These are phyloP conservation scores for Cicer pinnatifidum DNA, from an alignment of 306 rosid genomes.

Conservation along the genomic window DNA sequence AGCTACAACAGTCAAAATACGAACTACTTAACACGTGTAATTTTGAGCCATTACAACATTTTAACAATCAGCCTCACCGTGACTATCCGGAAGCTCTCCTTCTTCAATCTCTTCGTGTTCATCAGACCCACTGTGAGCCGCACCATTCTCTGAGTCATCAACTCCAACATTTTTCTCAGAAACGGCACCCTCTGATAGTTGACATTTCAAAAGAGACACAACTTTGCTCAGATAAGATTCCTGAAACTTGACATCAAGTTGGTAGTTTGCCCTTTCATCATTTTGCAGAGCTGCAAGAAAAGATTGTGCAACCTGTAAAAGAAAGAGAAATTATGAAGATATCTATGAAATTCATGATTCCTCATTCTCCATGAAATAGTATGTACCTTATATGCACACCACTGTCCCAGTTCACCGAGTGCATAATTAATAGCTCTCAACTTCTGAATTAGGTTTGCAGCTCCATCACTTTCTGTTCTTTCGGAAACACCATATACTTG, in stretches of 20 bases:
- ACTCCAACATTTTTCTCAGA: conserved; percentile 63
- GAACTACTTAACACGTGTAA: conserved; percentile 26
- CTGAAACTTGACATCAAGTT: conserved; percentile 98
- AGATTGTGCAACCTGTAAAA: conserved; percentile 84
- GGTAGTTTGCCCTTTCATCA: conserved; percentile 98
- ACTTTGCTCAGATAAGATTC: conserved; percentile 82
- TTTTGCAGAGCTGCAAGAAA: conserved; percentile 95
- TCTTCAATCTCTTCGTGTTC: conserved; percentile 83
- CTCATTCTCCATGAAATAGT: conserved; percentile 31
- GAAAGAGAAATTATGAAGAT: conserved; percentile 38
- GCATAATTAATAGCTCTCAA: conserved; percentile 97
- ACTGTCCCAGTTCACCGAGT: conserved; percentile 97
- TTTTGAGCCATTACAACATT: conserved; percentile 35
- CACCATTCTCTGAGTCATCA: conserved; percentile 47
- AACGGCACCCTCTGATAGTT: conserved; percentile 90
- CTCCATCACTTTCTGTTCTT: conserved; percentile 98
- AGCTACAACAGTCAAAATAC: neutral
- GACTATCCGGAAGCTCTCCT: conserved; percentile 97
- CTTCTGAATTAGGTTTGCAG: conserved; percentile 92
- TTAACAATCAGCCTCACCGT: conserved; percentile 67
- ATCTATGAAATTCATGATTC: conserved; percentile 29
- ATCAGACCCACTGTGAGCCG: conserved; percentile 50
- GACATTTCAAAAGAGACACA: conserved; percentile 85
- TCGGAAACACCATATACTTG: conserved; percentile 99
- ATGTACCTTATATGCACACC: conserved; percentile 94